Evolutionary conservation across 768 basidiomycete genomes (phyloP).

Genomic region (Tephrocybe sp.): DNA sequence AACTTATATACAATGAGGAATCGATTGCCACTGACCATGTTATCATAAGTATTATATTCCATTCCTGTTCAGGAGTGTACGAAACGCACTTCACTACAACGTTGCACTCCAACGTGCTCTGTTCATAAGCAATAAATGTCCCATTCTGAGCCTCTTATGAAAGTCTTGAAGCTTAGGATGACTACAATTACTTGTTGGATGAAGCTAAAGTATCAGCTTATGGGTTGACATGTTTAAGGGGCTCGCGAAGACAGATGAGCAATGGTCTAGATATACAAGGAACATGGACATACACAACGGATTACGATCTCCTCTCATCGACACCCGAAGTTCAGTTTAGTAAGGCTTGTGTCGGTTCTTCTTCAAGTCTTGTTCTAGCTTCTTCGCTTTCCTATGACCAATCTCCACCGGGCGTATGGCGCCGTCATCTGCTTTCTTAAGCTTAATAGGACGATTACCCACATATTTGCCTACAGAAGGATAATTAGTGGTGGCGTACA

Average conservation of each 20-base stretch:
- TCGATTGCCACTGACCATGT: too few species aligned
- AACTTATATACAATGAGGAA: too few species aligned
- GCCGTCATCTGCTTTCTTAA: constrained; percentile 90
- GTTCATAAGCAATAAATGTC: too few species aligned
- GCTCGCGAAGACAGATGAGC: constrained; percentile 12
- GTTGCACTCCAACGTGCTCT: too few species aligned
- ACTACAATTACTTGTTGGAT: too few species aligned
- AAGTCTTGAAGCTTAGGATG: too few species aligned
- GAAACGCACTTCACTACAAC: too few species aligned
- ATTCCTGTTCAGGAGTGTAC: too few species aligned
- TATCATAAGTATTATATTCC: too few species aligned
- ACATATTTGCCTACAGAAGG: constrained; percentile 82
- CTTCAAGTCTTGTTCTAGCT: constrained; percentile 88
- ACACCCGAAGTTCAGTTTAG: constrained; percentile 33
- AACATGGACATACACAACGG: constrained; percentile 15
- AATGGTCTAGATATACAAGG: constrained; percentile 8
- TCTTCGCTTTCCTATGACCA: constrained; percentile 88
- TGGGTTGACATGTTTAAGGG: not conserved
- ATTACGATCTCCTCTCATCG: constrained; percentile 1
- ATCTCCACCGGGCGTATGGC: constrained; percentile 91
- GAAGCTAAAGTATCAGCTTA: too few species aligned
- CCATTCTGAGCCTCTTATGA: too few species aligned
- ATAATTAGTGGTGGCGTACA: not conserved
- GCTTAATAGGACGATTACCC: constrained; percentile 93
- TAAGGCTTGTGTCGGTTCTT: constrained; percentile 90